Evolutionary conservation across 2,329 filamentous ascomycete genomes (phyloP), one percentile per base, ranked within the genome.

Genomic region (Meredithiella fracta): DNA sequence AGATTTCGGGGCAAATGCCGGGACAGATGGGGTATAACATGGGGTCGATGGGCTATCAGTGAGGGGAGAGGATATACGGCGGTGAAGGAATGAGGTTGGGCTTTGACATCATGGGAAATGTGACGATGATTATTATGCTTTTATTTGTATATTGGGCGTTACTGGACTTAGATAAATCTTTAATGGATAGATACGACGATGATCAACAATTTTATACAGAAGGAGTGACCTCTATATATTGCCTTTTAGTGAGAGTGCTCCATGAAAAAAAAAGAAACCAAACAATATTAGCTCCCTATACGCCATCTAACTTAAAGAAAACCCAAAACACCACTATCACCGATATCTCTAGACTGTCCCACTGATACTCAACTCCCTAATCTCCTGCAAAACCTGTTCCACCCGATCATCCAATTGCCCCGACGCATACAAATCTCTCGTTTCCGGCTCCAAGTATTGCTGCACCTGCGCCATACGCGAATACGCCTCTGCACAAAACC

Each of bases 381-480:
- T 98, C 74, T 98, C 90, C 66, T 96, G 90, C 70, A 98, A 67
- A 44, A 97, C 92, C 70, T 97, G 85, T 70, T 98, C 92, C 29
- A 98, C 92, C 61, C 88, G 75, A 59, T 82, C 85, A 67, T 98
- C 92, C 63, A 98, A 72, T 62, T 96, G 86, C 25, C 92, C 92
- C 63, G 89, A 82, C 1, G 92, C 92, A 69, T 98, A 98, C 70
- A 96, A 86, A 62, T 98, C 92, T 68, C 92, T 79, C 54, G 91
- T 97, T 65, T 95, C 89, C 29, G 91, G 85, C 67, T 97, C 92
- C 31, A 98, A 76, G 68, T 96, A 97, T 72, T 98, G 92, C 72
- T 98, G 92, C 57, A 98, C 94, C 73, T 98, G 94, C 25, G 94
- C 92, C 92, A 98, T 98, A 51, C 92, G 78, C 60, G 83, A 90